phyloP scores from a whole-genome alignment of 805 yeast genomes.

The Candida germanica region DNA sequence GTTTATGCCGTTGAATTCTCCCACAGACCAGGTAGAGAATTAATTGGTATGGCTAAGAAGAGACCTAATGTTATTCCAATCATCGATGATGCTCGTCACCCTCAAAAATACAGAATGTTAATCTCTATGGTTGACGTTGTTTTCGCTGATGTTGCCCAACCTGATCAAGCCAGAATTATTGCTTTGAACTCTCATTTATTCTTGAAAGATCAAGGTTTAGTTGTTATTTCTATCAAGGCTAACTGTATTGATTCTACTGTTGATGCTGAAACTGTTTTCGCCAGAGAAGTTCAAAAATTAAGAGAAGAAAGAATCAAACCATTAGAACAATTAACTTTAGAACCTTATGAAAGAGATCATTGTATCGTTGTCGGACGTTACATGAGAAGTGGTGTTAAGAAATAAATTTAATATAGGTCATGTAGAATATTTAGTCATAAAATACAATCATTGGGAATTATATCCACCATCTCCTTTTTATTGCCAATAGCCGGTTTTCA shows the following conservation, averaged over 20 bases:
- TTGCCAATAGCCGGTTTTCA: no score
- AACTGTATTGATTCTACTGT: conserved; percentile 99
- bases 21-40: conserved; percentile 99
- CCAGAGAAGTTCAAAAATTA: conserved; percentile 98
- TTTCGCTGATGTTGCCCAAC: conserved; percentile 99
- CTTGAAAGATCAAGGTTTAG: conserved; percentile 98
- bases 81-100: conserved; percentile 99
- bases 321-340: conserved; percentile 95
- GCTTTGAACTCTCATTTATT: conserved; percentile 97
- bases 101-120: conserved; percentile 99
- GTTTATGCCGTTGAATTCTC: conserved; percentile 99
- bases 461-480: no score
- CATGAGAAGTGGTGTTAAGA: conserved; percentile 79
- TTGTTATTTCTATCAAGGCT: conserved; percentile 97
- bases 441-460: no score
- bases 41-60: conserved; percentile 99
- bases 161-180: conserved; percentile 99
- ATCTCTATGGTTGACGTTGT: conserved; percentile 98
- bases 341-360: conserved; percentile 99
- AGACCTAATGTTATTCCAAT: conserved; percentile 98
- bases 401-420: conserved; percentile 16
- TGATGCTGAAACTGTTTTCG: conserved; percentile 98
- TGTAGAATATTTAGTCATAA: background rate
- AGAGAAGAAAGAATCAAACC: conserved; percentile 99
- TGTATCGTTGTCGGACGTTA: conserved; percentile 98